Evolutionary conservation across 2,329 filamentous ascomycete genomes (phyloP), one percentile per base, ranked within the genome.

Genomic region (Furcasterigmium sp.): DNA sequence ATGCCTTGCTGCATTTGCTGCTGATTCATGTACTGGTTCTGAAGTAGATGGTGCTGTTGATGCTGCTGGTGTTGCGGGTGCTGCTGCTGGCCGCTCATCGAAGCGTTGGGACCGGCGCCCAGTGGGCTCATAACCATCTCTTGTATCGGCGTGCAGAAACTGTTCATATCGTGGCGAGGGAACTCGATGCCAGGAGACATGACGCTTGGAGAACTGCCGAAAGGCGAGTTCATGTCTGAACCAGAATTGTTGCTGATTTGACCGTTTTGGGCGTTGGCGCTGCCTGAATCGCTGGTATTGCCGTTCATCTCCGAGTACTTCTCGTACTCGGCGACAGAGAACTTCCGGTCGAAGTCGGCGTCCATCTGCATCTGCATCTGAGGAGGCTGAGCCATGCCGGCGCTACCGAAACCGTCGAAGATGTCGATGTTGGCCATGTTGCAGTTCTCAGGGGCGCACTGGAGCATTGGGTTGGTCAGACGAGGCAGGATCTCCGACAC

Each of bases 401-500:
- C 75, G 45, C 72, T 82, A 39, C 80, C 80, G 43, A 83, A 84
- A 5, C 80, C 80, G 51, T 84, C 80, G 45, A 84, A 84, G 8
- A 84, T 78, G 43, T 84, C 80, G 9, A 82, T 69, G 45, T 68
- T 70, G 55, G 70, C 61, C 32, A 84, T 65, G 47, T 66, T 64
- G 48, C 68, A 53, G 32, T 68, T 76, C 39, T 83, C 79, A 0
- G 80, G 80, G 0, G 75, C 68, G 15, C 75, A 75, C 48, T 76
- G 74, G 13, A 84, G 70, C 67, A 79, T 75, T 1, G 80, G 80
- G 50, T 75, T 80, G 45, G 73, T 70, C 14, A 84, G 67, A 13
- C 72, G 72, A 8, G 85, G 84, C 3, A 91, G 66, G 3, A 84
- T 73, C 34, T 91, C 85, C 47, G 83, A 75, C 30, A 91, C 76